Evolutionary conservation across 2,329 filamentous ascomycete species (phyloP).

Genomic region (Metarhizium sp.): DNA sequence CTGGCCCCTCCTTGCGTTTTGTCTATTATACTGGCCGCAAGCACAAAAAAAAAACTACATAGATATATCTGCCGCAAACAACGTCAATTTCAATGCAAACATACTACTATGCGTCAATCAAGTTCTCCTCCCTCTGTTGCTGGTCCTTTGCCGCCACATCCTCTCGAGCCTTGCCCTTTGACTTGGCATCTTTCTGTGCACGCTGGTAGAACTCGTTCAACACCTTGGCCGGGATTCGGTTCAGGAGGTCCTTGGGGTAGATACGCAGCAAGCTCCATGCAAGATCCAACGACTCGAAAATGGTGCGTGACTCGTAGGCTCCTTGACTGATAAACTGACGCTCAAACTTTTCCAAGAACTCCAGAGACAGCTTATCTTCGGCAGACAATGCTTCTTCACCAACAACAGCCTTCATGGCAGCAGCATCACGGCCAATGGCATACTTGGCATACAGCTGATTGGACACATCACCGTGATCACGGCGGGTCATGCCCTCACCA

Average conservation of each 20-base stretch:
- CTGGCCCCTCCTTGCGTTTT: neutral
- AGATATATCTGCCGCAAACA: neutral
- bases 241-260: conserved; percentile 95
- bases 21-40: conserved; percentile 1
- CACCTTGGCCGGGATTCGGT: conserved; percentile 80
- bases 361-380: conserved; percentile 94
- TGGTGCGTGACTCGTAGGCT: conserved; percentile 82
- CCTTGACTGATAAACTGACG: conserved; percentile 88
- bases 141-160: conserved; percentile 29
- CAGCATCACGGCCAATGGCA: conserved; percentile 95
- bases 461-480: conserved; percentile 95
- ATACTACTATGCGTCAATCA: conserved; percentile 44
- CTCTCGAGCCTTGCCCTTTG: conserved; percentile 48
- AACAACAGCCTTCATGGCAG: conserved; percentile 98
- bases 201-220: conserved; percentile 77
- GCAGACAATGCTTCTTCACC: conserved; percentile 93
- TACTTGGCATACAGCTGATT: conserved; percentile 99
- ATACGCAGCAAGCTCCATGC: conserved; percentile 95
- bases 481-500: conserved; percentile 90
- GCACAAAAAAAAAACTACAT: neutral
- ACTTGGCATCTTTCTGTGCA: conserved; percentile 52
- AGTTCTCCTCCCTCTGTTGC: conserved; percentile 43
- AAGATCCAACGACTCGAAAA: conserved; percentile 89
- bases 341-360: conserved; percentile 98
- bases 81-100: neutral